Evolutionary conservation across 345 rosid genomes (phyloP), one percentile per base, ranked within the genome.

Genomic region (Hevea brasiliensis): DNA sequence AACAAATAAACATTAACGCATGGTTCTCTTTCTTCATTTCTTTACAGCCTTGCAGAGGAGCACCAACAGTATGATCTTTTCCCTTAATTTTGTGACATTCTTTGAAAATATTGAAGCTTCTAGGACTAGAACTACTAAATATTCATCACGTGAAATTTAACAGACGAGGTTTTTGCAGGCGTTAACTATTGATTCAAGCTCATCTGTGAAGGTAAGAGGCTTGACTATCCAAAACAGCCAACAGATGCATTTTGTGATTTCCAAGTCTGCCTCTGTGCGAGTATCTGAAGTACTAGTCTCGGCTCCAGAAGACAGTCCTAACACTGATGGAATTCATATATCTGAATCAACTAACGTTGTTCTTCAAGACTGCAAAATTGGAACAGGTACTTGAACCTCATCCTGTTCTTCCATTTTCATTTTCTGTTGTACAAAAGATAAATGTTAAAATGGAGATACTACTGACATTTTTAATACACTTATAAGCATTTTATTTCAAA

Each of bases 291-390:
- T 93, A 79, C 74, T 77, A 67, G 87, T 95, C 82, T 86, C 93
- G 11, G 80, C 92, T 74, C 98, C 97, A 0, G 96, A 83, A 74
- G 94, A 95, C 76, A 95, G 99, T 80, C 99, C 99, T 37, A 95
- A 95, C 83, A 92, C 98, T 7, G 99, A 95, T 80, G 98, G 98
- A 68, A 89, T 95, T 76, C 99, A 95, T 74, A 86, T 95, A 51
- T 88, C 89, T 21, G 90, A 63, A 42, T 91, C 98, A 0, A 92
- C 97, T 26, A 83, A 90, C 78, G 89, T 95, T 61, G 77, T 83
- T 74, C 78, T 95, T 37, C 92, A 91, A 80, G 93, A 95, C 79
- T 77, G 90, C 89, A 93, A 93, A 86, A 93, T 95, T 63, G 96
- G 97, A 88, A 91, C 98, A 95, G 98, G 99, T 95, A 72, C 69